Base-by-base conservation (phyloP, 2,329 filamentous ascomycete genomes). In the Calonectria honghensis region DNA sequence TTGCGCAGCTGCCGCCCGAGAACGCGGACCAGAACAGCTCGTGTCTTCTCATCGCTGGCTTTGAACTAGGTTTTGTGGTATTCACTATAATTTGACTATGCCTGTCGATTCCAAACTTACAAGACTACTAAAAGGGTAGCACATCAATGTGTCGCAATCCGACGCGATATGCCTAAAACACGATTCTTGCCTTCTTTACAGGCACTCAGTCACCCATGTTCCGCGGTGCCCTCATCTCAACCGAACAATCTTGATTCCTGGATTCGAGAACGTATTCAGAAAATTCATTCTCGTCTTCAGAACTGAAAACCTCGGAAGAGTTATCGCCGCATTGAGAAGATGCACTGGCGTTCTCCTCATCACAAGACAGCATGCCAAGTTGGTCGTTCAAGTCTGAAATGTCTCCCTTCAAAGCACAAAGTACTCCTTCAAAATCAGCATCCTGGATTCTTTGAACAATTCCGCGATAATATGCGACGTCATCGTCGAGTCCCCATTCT, bases 401-500 rank as follows among this genome's bases (percentile, higher is more conserved):
- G 45, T 48, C 45, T 24, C 13, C 45, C n/a, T 48, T 7, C 45
- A 48, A 48, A 24, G 9, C 45, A 24, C 45, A 11, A 24, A 48
- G 24, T 7, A 24, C 45, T 13, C n/a, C 45, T 11, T 13, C 45
- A n/a, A 48, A 24, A 13, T 24, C 45, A 13, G 20, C 45, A 24
- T 13, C 24, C 9, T 48, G 52, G 13, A 77, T 27, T 45, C 68
- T 59, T 20, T 72, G 75, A 37, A 74, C 69, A 6, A 77, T 65
- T 14, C 73, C 77, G 37, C 63, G 69, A 48, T 73, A 76, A 65
- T 5, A 70, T 32, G 13, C 70, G 13, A 1, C 37, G 20, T 5
- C 61, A 10, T 1, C 41, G 24, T 54, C 27, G 31, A 63, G 16
- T 69, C 73, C 61, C 7, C 48, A 20, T 20, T 54, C 32, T 32